Evolutionary conservation across 495 filamentous ascomycete genomes (phyloP), one percentile per base, ranked within the genome.

Genomic region (Lichina pygmaea): DNA sequence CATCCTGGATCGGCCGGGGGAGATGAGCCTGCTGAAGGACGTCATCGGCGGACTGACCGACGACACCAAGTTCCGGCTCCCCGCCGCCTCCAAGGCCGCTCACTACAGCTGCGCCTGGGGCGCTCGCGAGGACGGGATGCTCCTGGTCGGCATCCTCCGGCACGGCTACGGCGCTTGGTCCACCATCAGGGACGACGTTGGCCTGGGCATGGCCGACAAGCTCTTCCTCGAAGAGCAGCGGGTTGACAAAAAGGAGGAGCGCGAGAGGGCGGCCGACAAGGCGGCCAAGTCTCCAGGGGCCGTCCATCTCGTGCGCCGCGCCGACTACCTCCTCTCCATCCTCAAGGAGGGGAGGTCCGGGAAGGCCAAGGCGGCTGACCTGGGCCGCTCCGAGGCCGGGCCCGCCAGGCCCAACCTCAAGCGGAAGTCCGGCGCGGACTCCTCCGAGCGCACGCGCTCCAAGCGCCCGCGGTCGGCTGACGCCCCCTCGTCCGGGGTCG

Each of bases 171-270:
- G 89, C 45, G 83, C 84, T 13, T 99, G 89, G 89, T 66, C 71
- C 4, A 71, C 79, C 48, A 95, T 99, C 53, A 75, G 86, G 8
- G 91, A 95, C 52, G 89, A 99, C 54, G 65, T 72, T 6, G 85
- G 93, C 44, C 70, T 99, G 13, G 75, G 68, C 6, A 76, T 99
- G 61, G 65, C 66, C 3, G 89, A 93, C 50, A 95, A 93, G 55
- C 84, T 95, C 57, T 99, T 91, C 63, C 58, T 99, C 6, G 89
- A 99, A 57, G 89, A 99, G 54, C 86, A 94, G 56, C 79, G 86
- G n/a, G 86, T 94, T 17, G 91, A 86, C 56, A 81, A 91, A 58
- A 95, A 95, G 53, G 86, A 85, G 50, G 82, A 93, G 52, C 79
- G 89, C 13, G 68, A 66, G 49, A 81, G 82, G 51, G 71, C 64